phyloP scores from a whole-genome alignment of 192 early-diverging fungal species.

The Rhizophagus sp. region DNA sequence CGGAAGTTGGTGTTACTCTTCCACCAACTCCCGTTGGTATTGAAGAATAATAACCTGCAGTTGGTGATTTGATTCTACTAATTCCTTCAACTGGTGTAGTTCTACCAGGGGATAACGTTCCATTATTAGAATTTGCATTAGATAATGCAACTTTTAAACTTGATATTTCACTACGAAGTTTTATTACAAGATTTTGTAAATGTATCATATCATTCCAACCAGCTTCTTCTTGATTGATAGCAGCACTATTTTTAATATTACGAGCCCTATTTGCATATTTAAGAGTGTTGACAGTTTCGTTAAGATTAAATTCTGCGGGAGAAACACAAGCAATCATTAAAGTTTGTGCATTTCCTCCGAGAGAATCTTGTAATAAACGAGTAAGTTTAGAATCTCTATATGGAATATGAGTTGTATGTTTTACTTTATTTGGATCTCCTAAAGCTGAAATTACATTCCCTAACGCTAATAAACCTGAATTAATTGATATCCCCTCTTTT shows the following conservation, averaged over 20 bases:
- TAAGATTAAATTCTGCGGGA: constrained; percentile 79
- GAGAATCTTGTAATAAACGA: constrained; percentile 90
- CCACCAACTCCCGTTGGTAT: neutral
- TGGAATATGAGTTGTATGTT: constrained; percentile 76
- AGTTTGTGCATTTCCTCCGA: constrained; percentile 93
- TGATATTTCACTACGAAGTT: constrained; percentile 60
- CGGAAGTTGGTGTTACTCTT: neutral
- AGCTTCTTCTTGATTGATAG: constrained; percentile 73
- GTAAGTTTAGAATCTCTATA: constrained; percentile 98
- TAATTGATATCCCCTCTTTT: constrained; percentile 97
- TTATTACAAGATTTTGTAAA: constrained; percentile 62
- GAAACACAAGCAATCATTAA: constrained; percentile 96
- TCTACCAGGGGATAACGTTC: neutral
- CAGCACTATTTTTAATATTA: constrained; percentile 91
- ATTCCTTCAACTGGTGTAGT: neutral
- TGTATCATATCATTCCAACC: constrained; percentile 64
- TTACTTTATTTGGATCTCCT: constrained; percentile 67
- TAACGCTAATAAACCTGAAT: constrained; percentile 90
- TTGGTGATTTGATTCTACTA: neutral
- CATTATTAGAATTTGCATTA: neutral
- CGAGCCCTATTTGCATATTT: constrained; percentile 95
- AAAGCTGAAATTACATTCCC: constrained; percentile 98
- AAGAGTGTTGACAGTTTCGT: constrained; percentile 93
- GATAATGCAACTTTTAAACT: constrained; percentile 34
- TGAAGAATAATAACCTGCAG: neutral